phyloP scores from a whole-genome alignment of 108 stramenopile genomes.

The Craspedostauros australis region DNA sequence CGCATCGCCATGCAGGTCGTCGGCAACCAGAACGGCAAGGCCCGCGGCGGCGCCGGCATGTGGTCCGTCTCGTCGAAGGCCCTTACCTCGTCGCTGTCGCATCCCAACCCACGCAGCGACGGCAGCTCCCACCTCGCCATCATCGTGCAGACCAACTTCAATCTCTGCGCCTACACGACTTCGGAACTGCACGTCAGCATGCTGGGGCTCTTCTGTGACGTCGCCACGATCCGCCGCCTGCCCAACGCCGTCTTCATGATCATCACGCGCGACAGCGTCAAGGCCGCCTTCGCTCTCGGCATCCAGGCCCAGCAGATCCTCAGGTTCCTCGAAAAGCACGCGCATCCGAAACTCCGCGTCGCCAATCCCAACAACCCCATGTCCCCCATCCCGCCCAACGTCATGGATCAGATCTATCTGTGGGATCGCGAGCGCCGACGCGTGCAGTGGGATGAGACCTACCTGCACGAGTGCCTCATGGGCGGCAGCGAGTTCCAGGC shows the following conservation, averaged over 20 bases:
- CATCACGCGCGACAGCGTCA: constrained; percentile 78
- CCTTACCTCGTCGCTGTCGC: constrained; percentile 51
- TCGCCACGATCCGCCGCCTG: constrained; percentile 61
- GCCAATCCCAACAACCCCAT: constrained; percentile 19
- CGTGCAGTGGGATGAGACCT: constrained; percentile 71
- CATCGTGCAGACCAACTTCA: constrained; percentile 90
- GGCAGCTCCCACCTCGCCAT: constrained; percentile 75
- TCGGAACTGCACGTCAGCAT: constrained; percentile 76
- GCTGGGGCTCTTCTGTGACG: constrained; percentile 81
- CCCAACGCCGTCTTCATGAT: constrained; percentile 82
- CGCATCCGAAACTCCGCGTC: constrained; percentile 74
- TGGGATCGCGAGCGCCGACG: constrained; percentile 81
- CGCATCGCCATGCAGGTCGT: constrained; percentile 74
- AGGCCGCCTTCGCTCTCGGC: constrained; percentile 68
- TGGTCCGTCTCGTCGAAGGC: constrained; percentile 53
- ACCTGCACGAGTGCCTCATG: constrained; percentile 53
- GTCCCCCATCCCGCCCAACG: constrained; percentile 70
- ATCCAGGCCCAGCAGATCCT: constrained; percentile 81
- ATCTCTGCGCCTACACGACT: constrained; percentile 84
- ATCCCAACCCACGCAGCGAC: constrained; percentile 56
- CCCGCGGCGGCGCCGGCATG: constrained; percentile 18
- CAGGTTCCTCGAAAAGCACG: constrained; percentile 82
- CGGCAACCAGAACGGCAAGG: constrained; percentile 8
- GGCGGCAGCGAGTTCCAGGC: constrained; percentile 68
- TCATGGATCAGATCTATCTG: constrained; percentile 81